Percentiles rank a stretch among this genome's conserved stretches.
These are phyloP conservation scores for Penicillium hordei DNA, from an alignment of 2,329 filamentous ascomycete genomes.

Conservation along the genomic window DNA sequence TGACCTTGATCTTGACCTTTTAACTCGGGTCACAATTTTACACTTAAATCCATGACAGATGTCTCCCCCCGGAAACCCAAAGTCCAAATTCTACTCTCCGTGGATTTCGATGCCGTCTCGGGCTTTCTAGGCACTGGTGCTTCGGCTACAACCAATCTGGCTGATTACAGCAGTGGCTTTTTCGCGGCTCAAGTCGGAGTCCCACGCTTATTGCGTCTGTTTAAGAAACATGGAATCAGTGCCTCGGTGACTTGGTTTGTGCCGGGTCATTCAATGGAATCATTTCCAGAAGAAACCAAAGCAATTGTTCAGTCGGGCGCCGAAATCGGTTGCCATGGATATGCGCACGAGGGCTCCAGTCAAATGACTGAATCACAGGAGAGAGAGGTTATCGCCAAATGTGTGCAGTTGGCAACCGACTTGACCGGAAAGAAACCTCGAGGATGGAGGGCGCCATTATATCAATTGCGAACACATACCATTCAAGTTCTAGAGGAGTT, in stretches of 20 bases:
- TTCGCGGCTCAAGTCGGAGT: slow-evolving; percentile 60
- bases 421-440: slow-evolving; percentile 69
- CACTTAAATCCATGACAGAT: background rate
- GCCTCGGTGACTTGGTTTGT: slow-evolving; percentile 61
- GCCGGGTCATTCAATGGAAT: slow-evolving; percentile 60
- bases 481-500: slow-evolving; percentile 43
- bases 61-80: slow-evolving; percentile 4
- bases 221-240: slow-evolving; percentile 52
- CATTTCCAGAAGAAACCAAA: slow-evolving; percentile 53
- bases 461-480: slow-evolving; percentile 42
- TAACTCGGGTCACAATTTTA: background rate
- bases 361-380: slow-evolving; percentile 73
- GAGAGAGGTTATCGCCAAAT: slow-evolving; percentile 70
- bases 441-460: slow-evolving; percentile 41
- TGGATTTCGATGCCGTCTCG: slow-evolving; percentile 60
- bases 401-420: slow-evolving; percentile 67
- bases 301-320: slow-evolving; percentile 54
- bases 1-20: background rate
- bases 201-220: slow-evolving; percentile 54
- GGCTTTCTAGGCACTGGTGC: slow-evolving; percentile 60
- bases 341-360: slow-evolving; percentile 69
- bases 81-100: slow-evolving; percentile 34
- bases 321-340: slow-evolving; percentile 57
- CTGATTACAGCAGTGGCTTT: slow-evolving; percentile 57
- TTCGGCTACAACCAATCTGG: slow-evolving; percentile 53